Evolutionary conservation across 2,329 filamentous ascomycete species (phyloP).

Genomic region (Colletotrichum lentis): DNA sequence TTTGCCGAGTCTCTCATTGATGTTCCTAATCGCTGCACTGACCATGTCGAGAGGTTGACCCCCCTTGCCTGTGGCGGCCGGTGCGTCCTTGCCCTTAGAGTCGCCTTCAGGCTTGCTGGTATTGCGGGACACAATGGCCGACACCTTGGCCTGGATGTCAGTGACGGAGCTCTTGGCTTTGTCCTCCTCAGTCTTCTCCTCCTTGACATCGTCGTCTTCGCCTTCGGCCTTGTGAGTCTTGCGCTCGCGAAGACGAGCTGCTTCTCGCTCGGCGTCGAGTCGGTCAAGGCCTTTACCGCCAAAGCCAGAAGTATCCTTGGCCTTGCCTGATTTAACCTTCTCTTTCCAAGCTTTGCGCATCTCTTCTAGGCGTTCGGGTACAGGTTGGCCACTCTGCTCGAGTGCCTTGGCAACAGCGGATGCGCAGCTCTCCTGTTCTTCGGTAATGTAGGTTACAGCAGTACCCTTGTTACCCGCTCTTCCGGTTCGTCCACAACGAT

Average conservation of each 20-base stretch:
- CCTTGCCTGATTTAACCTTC: conserved; percentile 91
- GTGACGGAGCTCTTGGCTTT: conserved; percentile 74
- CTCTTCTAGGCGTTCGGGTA: conserved; percentile 74
- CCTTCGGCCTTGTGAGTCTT: conserved; percentile 90
- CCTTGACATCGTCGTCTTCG: conserved; percentile 80
- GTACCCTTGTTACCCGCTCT: conserved; percentile 94
- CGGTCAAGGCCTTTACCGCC: conserved; percentile 93
- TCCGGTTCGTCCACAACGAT: conserved; percentile 91
- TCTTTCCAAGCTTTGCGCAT: conserved; percentile 80
- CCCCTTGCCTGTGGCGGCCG: conserved; percentile 59
- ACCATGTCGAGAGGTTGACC: conserved; percentile 81
- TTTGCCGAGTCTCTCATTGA: conserved; percentile 88
- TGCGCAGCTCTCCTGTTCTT: conserved; percentile 90
- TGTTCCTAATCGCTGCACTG: conserved; percentile 86
- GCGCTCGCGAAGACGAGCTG: conserved; percentile 83
- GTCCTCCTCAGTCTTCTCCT: conserved; percentile 75
- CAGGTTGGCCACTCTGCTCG: conserved; percentile 86
- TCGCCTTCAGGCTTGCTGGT: conserved; percentile 55
- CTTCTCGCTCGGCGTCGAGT: conserved; percentile 89
- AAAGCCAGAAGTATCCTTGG: conserved; percentile 88
- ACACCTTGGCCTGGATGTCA: conserved; percentile 69
- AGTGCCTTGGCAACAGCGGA: conserved; percentile 89
- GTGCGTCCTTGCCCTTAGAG: conserved; percentile 51
- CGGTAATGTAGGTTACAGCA: conserved; percentile 91
- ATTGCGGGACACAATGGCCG: conserved; percentile 64